Percentiles rank a stretch among this genome's conserved stretches.
phyloP scores from a whole-genome alignment of 345 rosid species.

The Limnanthes douglasii region DNA sequence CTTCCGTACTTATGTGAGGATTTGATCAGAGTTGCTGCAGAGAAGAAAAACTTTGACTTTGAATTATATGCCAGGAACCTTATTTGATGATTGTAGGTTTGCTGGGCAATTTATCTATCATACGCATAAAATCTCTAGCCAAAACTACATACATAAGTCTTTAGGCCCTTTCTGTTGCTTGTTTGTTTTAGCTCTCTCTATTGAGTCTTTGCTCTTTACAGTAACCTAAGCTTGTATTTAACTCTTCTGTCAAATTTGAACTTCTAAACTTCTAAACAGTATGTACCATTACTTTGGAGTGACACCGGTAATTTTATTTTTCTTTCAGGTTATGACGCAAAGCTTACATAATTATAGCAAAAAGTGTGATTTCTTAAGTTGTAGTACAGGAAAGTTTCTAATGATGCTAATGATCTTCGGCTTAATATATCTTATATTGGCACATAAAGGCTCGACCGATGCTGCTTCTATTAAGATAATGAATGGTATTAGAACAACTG shows the following conservation, averaged over 20 bases:
- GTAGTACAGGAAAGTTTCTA: slow-evolving; percentile 83
- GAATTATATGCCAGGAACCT: too few species aligned
- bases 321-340: slow-evolving; percentile 55
- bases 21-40: too few species aligned
- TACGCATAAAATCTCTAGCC: too few species aligned
- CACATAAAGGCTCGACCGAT: slow-evolving; percentile 25
- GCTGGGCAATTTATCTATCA: too few species aligned
- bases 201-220: background rate
- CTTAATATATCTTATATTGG: slow-evolving; percentile 39
- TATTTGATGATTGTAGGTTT: too few species aligned
- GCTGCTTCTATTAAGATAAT: slow-evolving; percentile 18
- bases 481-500: slow-evolving; percentile 10
- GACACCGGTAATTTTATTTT: slow-evolving; percentile 8
- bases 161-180: too few species aligned
- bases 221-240: background rate
- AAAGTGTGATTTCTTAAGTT: slow-evolving; percentile 43
- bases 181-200: too few species aligned
- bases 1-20: too few species aligned
- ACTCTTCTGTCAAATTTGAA: too few species aligned
- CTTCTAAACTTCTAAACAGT: too few species aligned
- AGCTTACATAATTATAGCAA: slow-evolving; percentile 33
- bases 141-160: too few species aligned
- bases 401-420: slow-evolving; percentile 53
- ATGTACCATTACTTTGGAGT: slow-evolving; percentile 2
- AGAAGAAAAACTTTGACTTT: too few species aligned